phyloP scores from a whole-genome alignment of 495 filamentous ascomycete genomes.

The Podospora sp. region DNA sequence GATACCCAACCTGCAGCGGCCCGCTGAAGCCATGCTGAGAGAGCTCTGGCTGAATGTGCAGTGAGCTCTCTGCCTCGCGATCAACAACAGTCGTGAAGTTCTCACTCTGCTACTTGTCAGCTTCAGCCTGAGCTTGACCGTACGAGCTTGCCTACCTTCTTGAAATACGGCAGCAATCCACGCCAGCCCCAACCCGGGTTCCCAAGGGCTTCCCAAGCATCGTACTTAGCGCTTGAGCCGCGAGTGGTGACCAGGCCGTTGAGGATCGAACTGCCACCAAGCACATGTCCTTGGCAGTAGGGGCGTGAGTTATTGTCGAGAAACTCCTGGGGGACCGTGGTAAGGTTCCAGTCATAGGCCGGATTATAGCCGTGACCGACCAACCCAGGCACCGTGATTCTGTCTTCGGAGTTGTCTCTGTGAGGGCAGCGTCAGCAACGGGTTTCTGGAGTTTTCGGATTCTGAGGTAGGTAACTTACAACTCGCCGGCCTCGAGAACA shows the following conservation, averaged over 20 bases:
- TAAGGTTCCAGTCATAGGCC: conserved; percentile 31
- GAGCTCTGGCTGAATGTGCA: conserved; percentile 43
- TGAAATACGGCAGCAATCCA: conserved; percentile 61
- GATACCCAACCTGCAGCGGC: conserved; percentile 56
- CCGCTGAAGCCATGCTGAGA: conserved; percentile 42
- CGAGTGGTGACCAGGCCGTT: conserved; percentile 52
- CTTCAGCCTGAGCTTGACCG: no score
- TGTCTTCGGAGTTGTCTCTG: conserved; percentile 24
- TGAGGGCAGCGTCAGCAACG: conserved; percentile 4
- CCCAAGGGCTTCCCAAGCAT: conserved; percentile 61
- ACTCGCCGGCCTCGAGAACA: conserved; percentile 41
- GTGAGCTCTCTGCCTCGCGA: conserved; percentile 24
- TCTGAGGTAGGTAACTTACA: conserved; percentile 19
- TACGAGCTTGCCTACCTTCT: no score
- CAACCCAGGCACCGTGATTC: conserved; percentile 27
- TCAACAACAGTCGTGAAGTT: conserved; percentile 26
- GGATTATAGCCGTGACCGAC: conserved; percentile 29
- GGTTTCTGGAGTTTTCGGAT: background rate
- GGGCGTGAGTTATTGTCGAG: conserved; percentile 42
- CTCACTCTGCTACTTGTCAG: conserved; percentile 25
- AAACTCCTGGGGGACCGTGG: conserved; percentile 32
- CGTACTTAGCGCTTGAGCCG: conserved; percentile 52
- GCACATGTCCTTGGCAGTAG: conserved; percentile 44
- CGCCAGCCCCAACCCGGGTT: conserved; percentile 68
- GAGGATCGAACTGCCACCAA: conserved; percentile 52